Conservation (phyloP, 768 basidiomycete genomes). For the Leccinellum luteum region DNA sequence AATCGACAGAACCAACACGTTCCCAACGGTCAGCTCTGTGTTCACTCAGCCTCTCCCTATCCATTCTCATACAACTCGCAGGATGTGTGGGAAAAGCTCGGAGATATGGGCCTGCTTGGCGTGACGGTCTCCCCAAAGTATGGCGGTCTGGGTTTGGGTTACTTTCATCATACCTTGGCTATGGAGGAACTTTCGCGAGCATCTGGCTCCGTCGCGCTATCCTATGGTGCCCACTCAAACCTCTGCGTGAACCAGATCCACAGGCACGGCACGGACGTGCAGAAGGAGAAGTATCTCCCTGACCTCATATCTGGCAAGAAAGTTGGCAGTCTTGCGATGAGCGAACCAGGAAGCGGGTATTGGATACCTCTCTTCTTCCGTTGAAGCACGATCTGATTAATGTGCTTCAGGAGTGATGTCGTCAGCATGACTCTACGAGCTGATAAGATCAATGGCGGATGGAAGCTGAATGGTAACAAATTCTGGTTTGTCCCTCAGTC, state of each 20-base stretch:
- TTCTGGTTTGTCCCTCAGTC: conserved; percentile 63
- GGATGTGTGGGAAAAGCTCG: conserved; percentile 88
- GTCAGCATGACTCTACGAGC: conserved; percentile 88
- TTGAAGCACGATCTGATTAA: not conserved
- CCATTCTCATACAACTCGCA: conserved; percentile 31
- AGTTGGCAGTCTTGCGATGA: conserved; percentile 93
- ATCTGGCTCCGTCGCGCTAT: conserved; percentile 89
- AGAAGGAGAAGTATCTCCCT: conserved; percentile 80
- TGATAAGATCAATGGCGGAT: conserved; percentile 73
- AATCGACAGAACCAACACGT: conserved; percentile 82
- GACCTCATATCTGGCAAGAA: conserved; percentile 77
- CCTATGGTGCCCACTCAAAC: conserved; percentile 91
- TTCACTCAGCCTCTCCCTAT: not conserved
- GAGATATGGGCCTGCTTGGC: conserved; percentile 90
- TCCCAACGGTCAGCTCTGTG: conserved; percentile 57
- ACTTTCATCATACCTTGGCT: conserved; percentile 84
- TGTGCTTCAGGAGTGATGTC: conserved; percentile 65
- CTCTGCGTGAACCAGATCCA: conserved; percentile 85
- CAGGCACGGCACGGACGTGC: conserved; percentile 77
- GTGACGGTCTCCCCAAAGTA: conserved; percentile 79
- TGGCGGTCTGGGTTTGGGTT: conserved; percentile 81
- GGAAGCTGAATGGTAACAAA: conserved; percentile 83
- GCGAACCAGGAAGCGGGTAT: conserved; percentile 79
- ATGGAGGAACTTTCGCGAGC: conserved; percentile 94
- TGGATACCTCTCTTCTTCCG: not conserved